These are phyloP conservation scores for Blakeslea trispora DNA, from an alignment of 371 early-diverging fungal genomes.

Conservation along the genomic window DNA sequence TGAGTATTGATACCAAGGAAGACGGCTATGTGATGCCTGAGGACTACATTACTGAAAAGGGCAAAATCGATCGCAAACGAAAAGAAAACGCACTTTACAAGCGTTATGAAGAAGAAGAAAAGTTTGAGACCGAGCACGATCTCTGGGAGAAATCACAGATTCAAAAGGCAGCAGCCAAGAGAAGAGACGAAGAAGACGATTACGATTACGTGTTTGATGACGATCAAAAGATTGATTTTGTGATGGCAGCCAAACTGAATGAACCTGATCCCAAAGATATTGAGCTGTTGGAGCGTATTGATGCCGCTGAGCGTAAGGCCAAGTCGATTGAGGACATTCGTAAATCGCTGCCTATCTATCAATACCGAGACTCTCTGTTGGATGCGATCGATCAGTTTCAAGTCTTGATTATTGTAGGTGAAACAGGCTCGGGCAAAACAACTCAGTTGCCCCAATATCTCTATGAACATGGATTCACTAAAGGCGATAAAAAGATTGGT, in stretches of 20 bases:
- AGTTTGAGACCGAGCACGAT: slow-evolving; percentile 90
- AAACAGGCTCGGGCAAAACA: slow-evolving; percentile 99
- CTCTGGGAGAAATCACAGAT: slow-evolving; percentile 92
- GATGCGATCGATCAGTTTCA: slow-evolving; percentile 85
- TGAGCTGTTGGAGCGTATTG: slow-evolving; percentile 61
- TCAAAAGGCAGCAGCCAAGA: slow-evolving; percentile 60
- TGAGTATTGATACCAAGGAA: slow-evolving; percentile 72
- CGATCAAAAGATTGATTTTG: slow-evolving; percentile 89
- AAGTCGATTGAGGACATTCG: slow-evolving; percentile 87
- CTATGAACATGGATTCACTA: slow-evolving; percentile 92
- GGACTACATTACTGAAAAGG: slow-evolving; percentile 91
- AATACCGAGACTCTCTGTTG: slow-evolving; percentile 80
- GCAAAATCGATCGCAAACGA: slow-evolving; percentile 91
- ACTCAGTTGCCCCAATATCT: slow-evolving; percentile 99
- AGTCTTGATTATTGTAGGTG: slow-evolving; percentile 94
- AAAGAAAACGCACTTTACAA: slow-evolving; percentile 84
- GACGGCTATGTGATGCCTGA: slow-evolving; percentile 95
- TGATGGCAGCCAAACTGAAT: slow-evolving; percentile 73
- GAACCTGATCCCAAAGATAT: slow-evolving; percentile 58
- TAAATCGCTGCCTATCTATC: slow-evolving; percentile 90
- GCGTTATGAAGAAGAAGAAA: slow-evolving; percentile 84
- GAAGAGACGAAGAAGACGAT: slow-evolving; percentile 64
- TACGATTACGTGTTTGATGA: slow-evolving; percentile 97
- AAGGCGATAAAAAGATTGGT: slow-evolving; percentile 87
- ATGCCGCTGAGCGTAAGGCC: slow-evolving; percentile 70